phyloP scores from a whole-genome alignment of 331 rosid species.

The Quercus tomentella region DNA sequence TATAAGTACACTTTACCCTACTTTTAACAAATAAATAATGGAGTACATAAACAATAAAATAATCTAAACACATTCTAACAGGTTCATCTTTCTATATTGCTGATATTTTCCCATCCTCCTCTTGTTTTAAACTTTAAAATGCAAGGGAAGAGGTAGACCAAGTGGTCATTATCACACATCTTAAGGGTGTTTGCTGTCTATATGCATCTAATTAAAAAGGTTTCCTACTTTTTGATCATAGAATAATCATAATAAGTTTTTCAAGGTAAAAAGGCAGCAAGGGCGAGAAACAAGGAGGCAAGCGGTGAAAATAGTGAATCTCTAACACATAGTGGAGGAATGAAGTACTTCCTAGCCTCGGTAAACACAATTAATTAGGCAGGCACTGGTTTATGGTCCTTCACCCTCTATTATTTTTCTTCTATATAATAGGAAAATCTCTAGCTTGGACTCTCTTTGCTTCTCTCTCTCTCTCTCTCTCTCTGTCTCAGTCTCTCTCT shows the following conservation, averaged over 20 bases:
- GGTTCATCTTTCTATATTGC: too few relatives aligned
- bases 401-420: background rate
- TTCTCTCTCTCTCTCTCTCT: background rate
- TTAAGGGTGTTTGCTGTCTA: background rate
- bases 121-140: background rate
- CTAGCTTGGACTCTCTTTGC: slow-evolving; percentile 6
- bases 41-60: too few relatives aligned
- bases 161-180: slow-evolving; percentile 6
- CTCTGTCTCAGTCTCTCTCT: background rate
- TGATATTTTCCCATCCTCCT: background rate
- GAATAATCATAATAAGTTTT: slow-evolving; percentile 19
- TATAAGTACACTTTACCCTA: too few relatives aligned
- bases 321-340: slow-evolving; percentile 39
- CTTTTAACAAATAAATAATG: too few relatives aligned
- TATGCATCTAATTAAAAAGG: slow-evolving; percentile 15
- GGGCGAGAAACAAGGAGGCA: slow-evolving; percentile 42
- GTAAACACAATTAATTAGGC: slow-evolving; percentile 24
- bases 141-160: background rate
- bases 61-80: too few relatives aligned
- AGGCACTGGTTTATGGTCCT: slow-evolving; percentile 26
- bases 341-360: slow-evolving; percentile 14
- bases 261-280: slow-evolving; percentile 23
- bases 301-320: slow-evolving; percentile 31
- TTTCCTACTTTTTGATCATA: slow-evolving; percentile 26
- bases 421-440: slow-evolving; percentile 5